phyloP scores from a whole-genome alignment of 2,329 filamentous ascomycete species.

The Paraconiothyrium sp. region DNA sequence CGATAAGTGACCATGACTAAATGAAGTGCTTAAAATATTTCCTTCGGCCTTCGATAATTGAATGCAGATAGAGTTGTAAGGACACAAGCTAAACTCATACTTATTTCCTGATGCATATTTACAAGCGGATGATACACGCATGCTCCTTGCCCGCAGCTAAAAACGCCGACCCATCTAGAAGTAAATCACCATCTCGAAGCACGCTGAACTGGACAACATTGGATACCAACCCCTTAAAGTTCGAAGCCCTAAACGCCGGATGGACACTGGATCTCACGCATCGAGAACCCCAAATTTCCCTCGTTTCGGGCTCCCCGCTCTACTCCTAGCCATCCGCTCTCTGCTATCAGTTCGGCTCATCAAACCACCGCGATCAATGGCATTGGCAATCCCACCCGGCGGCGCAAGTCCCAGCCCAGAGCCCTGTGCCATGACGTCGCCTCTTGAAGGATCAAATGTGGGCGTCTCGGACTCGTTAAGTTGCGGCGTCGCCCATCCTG shows the following conservation, averaged over 20 bases:
- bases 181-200: not conserved
- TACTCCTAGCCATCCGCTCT: conserved; percentile 73
- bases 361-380: conserved; percentile 73
- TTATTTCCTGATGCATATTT: not conserved
- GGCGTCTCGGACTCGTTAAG: conserved; percentile 51
- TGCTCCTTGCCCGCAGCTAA: not conserved
- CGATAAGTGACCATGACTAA: too few species aligned
- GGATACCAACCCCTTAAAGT: not conserved
- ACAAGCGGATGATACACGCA: not conserved
- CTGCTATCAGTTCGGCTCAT: conserved; percentile 85
- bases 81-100: not conserved
- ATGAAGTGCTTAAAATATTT: not conserved
- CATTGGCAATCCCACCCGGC: conserved; percentile 42
- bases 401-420: conserved; percentile 43
- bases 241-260: not conserved
- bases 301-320: conserved; percentile 60
- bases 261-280: conserved; percentile 26
- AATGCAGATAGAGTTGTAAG: not conserved
- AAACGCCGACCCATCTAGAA: not conserved
- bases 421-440: conserved; percentile 42
- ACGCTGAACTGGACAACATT: not conserved
- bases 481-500: conserved; percentile 74
- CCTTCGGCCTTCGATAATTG: not conserved
- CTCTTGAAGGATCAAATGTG: conserved; percentile 32
- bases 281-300: conserved; percentile 49